A percentile compares a stretch with the other conserved stretches of the same genome.
These are phyloP conservation scores for Eucalyptus microcorys DNA, from an alignment of 345 rosid genomes.

Conservation along the genomic window DNA sequence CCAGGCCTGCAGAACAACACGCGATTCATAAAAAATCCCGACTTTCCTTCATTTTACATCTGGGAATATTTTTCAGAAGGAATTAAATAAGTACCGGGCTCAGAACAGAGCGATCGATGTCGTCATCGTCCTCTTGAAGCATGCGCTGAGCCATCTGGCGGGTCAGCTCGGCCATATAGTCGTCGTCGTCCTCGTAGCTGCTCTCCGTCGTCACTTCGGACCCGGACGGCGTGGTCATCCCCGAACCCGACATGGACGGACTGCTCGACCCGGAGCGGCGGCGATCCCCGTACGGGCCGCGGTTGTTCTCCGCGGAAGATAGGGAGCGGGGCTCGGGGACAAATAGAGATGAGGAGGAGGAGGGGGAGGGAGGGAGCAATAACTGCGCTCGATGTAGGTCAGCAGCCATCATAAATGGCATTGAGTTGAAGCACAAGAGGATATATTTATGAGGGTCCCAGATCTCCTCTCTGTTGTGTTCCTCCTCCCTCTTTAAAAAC, in stretches of 20 bases:
- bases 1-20: slow-evolving; percentile 7
- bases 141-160: slow-evolving; percentile 76
- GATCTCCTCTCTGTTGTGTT: neutral
- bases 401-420: slow-evolving; percentile 25
- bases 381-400: slow-evolving; percentile 12
- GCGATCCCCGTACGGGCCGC: neutral
- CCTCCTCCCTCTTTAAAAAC: neutral
- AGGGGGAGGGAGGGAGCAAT: slow-evolving; percentile 5
- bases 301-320: neutral
- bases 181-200: slow-evolving; percentile 33
- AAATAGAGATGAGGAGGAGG: neutral
- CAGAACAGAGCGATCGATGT: neutral
- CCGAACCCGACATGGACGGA: neutral
- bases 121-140: slow-evolving; percentile 38
- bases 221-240: neutral
- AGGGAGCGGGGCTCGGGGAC: neutral
- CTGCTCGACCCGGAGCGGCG: neutral
- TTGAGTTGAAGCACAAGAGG: neutral
- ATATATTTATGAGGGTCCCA: neutral
- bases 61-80: neutral
- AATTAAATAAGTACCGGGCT: neutral
- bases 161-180: slow-evolving; percentile 50
- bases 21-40: neutral
- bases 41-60: neutral
- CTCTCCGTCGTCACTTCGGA: slow-evolving; percentile 11